Evolutionary conservation across 306 rosid genomes (phyloP), one percentile per base, ranked within the genome.

Genomic region (Vigna nakashimae): DNA sequence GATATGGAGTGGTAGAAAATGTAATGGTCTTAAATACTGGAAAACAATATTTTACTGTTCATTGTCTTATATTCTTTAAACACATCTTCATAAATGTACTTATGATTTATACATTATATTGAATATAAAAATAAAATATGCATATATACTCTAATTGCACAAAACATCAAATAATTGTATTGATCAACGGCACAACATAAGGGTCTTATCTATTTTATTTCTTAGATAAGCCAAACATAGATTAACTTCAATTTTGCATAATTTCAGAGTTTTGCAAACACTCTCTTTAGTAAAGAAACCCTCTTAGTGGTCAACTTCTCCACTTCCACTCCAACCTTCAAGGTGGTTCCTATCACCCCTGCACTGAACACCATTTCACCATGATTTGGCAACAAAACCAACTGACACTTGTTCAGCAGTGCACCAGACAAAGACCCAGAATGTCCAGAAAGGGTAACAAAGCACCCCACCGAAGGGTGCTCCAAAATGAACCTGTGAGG

Each of bases 241-340:
- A 7, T 9, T 9, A 42, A 9, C 24, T 7, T 18, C 64, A 57
- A 7, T 32, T 16, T 60, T 63, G 22, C 68, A 63, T 16, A 22
- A 16, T 15, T 16, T 63, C 24, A 63, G 2, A 60, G 42, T 28
- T 28, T 59, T 32, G 46, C 24, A 32, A 2, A 60, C 12, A 30
- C 46, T 16, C 8, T 63, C 26, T 62, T 62, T 62, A 45, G 45
- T 32, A 62, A 15, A 62, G 24, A 32, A 62, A 16, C 68, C 46
- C 34, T 62, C 46, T 63, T 63, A 34, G 34, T 16, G 46, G 24
- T 20, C 12, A 63, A 63, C 9, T 15, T 63, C 46, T 63, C 68
- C 14, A 34, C 68, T 34, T 63, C 68, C 46, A 63, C 14, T 32
- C 68, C 68, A 63, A 63, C 68, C 68, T 63, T 63, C 68, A 63